Evolutionary conservation across 148 eudicot genomes (phyloP), one percentile per base, ranked within the genome.

Genomic region (Camellia sinensis): DNA sequence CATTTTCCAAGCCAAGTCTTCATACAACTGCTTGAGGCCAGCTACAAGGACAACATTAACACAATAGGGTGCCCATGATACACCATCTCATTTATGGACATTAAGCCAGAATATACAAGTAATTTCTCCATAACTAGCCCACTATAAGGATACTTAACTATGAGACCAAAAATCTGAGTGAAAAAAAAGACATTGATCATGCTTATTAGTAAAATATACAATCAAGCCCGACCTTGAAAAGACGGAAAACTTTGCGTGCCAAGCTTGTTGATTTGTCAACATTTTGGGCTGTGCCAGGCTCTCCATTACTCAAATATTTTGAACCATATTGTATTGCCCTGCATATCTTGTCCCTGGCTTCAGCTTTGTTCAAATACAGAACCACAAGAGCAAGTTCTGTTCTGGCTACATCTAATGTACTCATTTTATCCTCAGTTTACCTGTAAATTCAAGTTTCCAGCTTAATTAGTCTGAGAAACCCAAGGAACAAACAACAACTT

Each of bases 291-390:
- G 99, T 92, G 67, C 99, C 99, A 73, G 99, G 97, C 84, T 95
- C 82, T 60, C 99, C 99, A 80, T 92, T 81, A 80, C 99, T 93
- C 88, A 95, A 70, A 79, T 89, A 93, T 82, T 92, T 95, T 52
- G 99, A 95, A 81, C 99, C 99, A 86, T 95, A 93, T 73, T 95
- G 99, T 81, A 93, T 95, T 61, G 97, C 93, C 88, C 97, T 92
- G 90, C 97, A 95, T 83, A 95, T 87, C 92, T 95, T 95, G 84
- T 95, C 99, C 86, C 99, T 88, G 43, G 99, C 92, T 88, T 95
- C 99, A 22, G 99, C 99, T 86, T 95, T 95, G 97, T 92, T 93
- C 86, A 95, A 82, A 84, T 95, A 95, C 77, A 93, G 72, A 70
- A 95, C 92, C 29, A 85, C 75, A 77, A 95, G 92, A 52, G 89